Conservation (phyloP, 225 moss, liverwort and hornwort species). For the Marchantia polymorpha region DNA sequence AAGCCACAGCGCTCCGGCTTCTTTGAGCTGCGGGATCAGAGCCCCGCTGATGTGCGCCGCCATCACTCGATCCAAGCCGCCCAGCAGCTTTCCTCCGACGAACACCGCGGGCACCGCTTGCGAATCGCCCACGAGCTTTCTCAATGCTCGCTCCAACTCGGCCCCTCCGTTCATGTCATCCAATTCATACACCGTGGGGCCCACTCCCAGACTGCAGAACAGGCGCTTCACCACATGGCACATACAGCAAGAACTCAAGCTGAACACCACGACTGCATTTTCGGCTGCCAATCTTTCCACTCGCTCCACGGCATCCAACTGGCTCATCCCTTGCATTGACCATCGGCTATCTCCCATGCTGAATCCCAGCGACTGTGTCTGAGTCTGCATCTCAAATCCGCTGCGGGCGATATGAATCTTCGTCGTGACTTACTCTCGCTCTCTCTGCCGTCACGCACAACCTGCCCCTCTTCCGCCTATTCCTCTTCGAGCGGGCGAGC, state of each 20-base stretch:
- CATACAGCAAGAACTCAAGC: conserved; percentile 82
- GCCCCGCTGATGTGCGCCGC: conserved; percentile 71
- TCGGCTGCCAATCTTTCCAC: conserved; percentile 70
- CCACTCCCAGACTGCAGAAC: conserved; percentile 78
- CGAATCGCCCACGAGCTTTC: conserved; percentile 51
- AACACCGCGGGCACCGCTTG: conserved; percentile 67
- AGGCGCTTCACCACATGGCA: conserved; percentile 86
- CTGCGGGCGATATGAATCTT: not conserved
- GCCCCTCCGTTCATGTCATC: conserved; percentile 66
- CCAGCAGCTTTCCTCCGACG: conserved; percentile 73
- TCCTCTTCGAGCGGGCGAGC: not conserved
- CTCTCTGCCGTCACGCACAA: not conserved
- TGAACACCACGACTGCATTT: conserved; percentile 85
- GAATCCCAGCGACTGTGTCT: conserved; percentile 43
- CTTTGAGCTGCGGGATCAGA: conserved; percentile 70
- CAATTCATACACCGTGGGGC: conserved; percentile 79
- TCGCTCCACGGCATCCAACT: conserved; percentile 54
- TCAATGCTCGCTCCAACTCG: conserved; percentile 65
- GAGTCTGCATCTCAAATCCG: conserved; percentile 47
- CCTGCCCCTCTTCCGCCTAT: not conserved
- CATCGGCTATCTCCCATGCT: conserved; percentile 41
- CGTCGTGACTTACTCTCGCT: not conserved
- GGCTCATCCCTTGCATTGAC: conserved; percentile 48
- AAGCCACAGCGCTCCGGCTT: conserved; percentile 84
- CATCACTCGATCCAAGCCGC: conserved; percentile 80